Percentiles rank a stretch among this genome's conserved stretches.
Evolutionary conservation across 768 basidiomycete genomes (phyloP).

Genomic region (Serpula lacrymans): DNA sequence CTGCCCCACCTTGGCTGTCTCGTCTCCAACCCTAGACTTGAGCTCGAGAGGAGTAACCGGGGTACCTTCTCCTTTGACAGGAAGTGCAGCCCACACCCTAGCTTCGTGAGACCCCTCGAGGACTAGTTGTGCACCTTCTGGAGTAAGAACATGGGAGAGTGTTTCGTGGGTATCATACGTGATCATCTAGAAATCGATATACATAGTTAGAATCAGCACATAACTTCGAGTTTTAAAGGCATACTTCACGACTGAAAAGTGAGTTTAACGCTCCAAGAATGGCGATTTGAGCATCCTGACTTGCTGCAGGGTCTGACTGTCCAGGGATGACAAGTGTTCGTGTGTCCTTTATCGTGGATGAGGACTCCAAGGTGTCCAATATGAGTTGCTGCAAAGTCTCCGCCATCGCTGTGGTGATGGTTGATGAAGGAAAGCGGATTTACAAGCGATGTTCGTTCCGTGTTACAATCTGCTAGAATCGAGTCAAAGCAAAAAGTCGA

Average conservation of each 20-base stretch:
- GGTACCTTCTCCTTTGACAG: conserved; percentile 61
- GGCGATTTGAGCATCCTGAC: conserved; percentile 76
- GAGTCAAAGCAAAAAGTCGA: conserved; percentile 18
- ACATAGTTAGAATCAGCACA: conserved; percentile 5
- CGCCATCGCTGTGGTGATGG: conserved; percentile 46
- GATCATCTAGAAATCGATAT: conserved; percentile 63
- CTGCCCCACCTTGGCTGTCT: conserved; percentile 90
- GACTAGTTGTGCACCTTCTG: conserved; percentile 80
- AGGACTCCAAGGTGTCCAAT: conserved; percentile 63
- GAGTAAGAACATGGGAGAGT: conserved; percentile 67
- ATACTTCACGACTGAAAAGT: conserved; percentile 78
- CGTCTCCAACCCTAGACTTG: conserved; percentile 77
- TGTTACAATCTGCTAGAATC: background rate
- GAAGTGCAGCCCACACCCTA: conserved; percentile 86
- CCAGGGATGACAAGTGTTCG: conserved; percentile 66
- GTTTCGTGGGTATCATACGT: conserved; percentile 75
- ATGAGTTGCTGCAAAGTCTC: conserved; percentile 79
- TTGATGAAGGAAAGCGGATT: background rate
- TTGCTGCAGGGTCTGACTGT: conserved; percentile 49
- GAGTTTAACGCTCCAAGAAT: conserved; percentile 93
- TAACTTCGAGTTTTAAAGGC: conserved; percentile 19
- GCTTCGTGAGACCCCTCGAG: conserved; percentile 90
- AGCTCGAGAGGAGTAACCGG: conserved; percentile 68
- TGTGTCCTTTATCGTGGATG: conserved; percentile 62
- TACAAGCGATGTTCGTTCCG: background rate